Evolutionary conservation across 352 stramenopile genomes (phyloP), one percentile per base, ranked within the genome.

Genomic region (Elongisporangium undulatum): DNA sequence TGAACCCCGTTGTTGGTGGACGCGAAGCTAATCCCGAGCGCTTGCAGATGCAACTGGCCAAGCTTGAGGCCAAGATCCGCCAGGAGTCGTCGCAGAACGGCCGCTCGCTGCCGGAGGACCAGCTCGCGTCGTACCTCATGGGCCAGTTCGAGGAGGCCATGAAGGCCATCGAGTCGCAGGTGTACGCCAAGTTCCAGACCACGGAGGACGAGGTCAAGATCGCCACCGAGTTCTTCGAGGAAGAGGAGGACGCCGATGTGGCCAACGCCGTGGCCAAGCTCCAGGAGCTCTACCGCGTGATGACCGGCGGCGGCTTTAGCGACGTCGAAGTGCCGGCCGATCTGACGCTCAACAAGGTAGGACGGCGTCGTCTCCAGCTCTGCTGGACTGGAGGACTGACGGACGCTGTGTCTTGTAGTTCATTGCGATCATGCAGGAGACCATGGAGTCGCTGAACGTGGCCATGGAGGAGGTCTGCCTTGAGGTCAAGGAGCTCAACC

Each of bases 391-490:
- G 24, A 23, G 15, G 19, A 19, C 12, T 49, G 39, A 29, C 6
- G 22, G 13, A 24, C 65, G 19, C 45, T 49, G 41, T 58, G 58
- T 66, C 12, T n/a, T 56, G 20, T 53, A 38, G 82, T 95, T 95
- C 61, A 87, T 95, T 54, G 68, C 79, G 68, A 95, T 95, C 74
- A 95, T 95, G 85, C 82, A 95, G 59, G 85, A 95, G 72, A 93
- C 85, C 21, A 95, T 95, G 85, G 85, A 95, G 71, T 92, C 83
- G 58, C 72, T 95, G 56, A 95, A 95, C 67, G 80, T 95, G 61
- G 85, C 85, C 53, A 95, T 95, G 85, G 85, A 95, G 63, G 82
- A 92, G 59, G 83, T 95, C 39, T 95, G 85, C 64, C 75, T 92
- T 45, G 85, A 95, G 71, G 85, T 95, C 34, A 95, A 93, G 77